Evolutionary conservation across 78 protist genomes (phyloP), one percentile per base, ranked within the genome.

Genomic region (Dictyostelium brefeldianum): DNA sequence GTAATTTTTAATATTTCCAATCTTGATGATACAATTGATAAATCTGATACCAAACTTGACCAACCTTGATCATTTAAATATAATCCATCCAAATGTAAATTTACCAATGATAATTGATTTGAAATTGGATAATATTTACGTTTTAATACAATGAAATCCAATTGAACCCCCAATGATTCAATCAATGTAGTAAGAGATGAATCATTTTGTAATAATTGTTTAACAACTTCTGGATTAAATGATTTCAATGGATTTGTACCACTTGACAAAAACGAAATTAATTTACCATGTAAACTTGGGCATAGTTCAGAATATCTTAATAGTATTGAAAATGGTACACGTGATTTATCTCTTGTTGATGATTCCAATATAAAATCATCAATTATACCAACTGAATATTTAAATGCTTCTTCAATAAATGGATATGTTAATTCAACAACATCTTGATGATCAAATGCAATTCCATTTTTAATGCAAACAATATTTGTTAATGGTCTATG

Each of bases 341-440:
- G 75, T 67, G 75, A 31, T 9, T 31, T 20, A 7, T 15, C 27
- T 67, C 29, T 41, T 5, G 10, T 73, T 36, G 79, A 46, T 43
- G 79, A 9, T n/a, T 73, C 79, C n/a, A 29, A 9, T 6, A 73
- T 73, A 15, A 73, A 73, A 18, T 73, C 79, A 47, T 73, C 79
- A 46, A 73, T 29, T 20, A 73, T 18, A 73, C 46, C 22, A 7
- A 15, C 18, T 46, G 41, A 43, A n/a, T 18, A 73, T 73, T 36
- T n/a, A 18, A 73, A 46, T 0, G 59, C 31, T 9, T 46, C 27
- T 73, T 73, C 59, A 73, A 73, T 73, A 9, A n/a, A 73, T 47
- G 20, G 18, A 22, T 46, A 25, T 18, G 51, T 31, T 46, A n/a
- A 9, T 0, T 73, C 79, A 1, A 46, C 18, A n/a, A 73, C 46